These are phyloP conservation scores for Arthrobotrys iridis DNA, from an alignment of 2,329 filamentous ascomycete genomes.

Conservation along the genomic window DNA sequence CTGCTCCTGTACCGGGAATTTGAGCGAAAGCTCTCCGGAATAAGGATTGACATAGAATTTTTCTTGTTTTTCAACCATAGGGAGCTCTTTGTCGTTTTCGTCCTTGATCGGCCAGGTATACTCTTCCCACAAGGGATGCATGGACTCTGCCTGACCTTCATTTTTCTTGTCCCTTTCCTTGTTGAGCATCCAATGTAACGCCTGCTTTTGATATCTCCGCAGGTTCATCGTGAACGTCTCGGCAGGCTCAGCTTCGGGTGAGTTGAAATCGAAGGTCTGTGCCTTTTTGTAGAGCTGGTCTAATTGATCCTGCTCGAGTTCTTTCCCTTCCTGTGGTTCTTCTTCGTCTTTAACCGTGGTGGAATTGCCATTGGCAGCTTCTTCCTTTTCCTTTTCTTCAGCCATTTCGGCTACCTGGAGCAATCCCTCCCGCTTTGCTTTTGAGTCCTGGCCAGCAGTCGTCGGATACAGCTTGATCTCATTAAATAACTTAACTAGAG, in stretches of 20 bases:
- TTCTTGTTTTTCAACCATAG: slow-evolving; percentile 71
- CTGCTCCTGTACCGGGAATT: slow-evolving; percentile 93
- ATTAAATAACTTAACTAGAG: slow-evolving; percentile 85
- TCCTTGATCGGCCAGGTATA: slow-evolving; percentile 90
- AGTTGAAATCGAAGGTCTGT: slow-evolving; percentile 94
- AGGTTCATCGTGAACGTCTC: slow-evolving; percentile 83
- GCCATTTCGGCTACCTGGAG: slow-evolving; percentile 87
- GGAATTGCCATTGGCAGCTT: slow-evolving; percentile 30
- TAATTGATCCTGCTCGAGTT: slow-evolving; percentile 93
- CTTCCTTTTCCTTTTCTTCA: slow-evolving; percentile 75
- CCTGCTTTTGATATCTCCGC: slow-evolving; percentile 93
- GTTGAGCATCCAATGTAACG: slow-evolving; percentile 92
- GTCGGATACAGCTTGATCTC: slow-evolving; percentile 85
- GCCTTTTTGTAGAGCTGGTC: slow-evolving; percentile 95
- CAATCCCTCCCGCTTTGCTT: slow-evolving; percentile 75
- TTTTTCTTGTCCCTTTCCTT: slow-evolving; percentile 81
- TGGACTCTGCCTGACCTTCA: slow-evolving; percentile 75
- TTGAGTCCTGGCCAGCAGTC: slow-evolving; percentile 74
- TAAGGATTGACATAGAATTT: slow-evolving; percentile 97
- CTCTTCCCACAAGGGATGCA: slow-evolving; percentile 98
- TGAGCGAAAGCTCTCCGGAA: slow-evolving; percentile 88
- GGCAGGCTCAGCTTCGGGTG: slow-evolving; percentile 84
- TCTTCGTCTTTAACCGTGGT: slow-evolving; percentile 66
- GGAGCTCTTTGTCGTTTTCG: slow-evolving; percentile 80
- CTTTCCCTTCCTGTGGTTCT: slow-evolving; percentile 80